These are phyloP conservation scores for Pyrenula aspistea DNA, from an alignment of 495 filamentous ascomycete genomes.

Conservation along the genomic window DNA sequence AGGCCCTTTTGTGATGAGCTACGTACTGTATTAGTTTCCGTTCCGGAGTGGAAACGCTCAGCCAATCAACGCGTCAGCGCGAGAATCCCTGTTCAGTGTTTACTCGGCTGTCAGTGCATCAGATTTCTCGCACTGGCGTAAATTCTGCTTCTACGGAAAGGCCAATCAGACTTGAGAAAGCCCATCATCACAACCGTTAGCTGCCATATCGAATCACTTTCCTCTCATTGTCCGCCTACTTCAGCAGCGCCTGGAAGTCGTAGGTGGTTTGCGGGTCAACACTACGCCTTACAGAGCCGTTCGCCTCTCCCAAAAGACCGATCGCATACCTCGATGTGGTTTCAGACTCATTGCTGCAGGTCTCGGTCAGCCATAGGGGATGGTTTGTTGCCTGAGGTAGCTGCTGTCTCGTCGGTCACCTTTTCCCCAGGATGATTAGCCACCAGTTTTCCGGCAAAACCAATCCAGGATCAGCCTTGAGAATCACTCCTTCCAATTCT, in stretches of 20 bases:
- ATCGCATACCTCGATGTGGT: neutral
- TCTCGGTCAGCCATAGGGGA: neutral
- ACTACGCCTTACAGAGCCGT: neutral
- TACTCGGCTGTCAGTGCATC: neutral
- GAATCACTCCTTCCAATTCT: slow-evolving; percentile 71
- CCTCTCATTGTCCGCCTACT: neutral
- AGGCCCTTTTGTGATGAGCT: no score
- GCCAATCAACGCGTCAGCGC: neutral
- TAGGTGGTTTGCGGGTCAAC: neutral
- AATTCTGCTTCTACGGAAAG: neutral
- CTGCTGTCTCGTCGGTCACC: neutral
- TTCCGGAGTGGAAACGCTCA: no score
- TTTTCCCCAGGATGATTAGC: neutral
- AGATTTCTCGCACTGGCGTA: neutral
- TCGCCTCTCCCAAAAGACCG: neutral
- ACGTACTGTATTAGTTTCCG: no score
- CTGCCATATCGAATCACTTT: neutral
- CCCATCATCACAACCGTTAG: neutral
- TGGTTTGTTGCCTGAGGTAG: neutral
- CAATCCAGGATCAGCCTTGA: slow-evolving; percentile 33
- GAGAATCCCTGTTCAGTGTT: neutral
- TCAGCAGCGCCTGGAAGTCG: neutral
- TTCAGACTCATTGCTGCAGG: neutral
- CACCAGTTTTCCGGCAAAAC: neutral
- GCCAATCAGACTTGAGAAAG: neutral